Evolutionary conservation across 2,329 filamentous ascomycete species (phyloP).

Genomic region (Lachnellula hyalina): DNA sequence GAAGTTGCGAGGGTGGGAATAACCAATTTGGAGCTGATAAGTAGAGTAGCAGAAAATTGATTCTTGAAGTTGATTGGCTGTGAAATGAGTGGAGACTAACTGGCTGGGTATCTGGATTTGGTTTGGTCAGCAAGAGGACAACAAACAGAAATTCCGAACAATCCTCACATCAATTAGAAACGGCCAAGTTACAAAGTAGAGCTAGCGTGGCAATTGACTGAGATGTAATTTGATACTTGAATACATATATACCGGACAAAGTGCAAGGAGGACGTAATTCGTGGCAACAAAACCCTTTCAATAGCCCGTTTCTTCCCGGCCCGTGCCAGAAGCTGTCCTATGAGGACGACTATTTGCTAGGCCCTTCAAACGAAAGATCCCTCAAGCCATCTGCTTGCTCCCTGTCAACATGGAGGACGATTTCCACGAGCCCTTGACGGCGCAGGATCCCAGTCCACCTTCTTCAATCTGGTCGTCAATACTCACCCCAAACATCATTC

Average conservation of each 20-base stretch:
- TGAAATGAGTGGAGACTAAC: background rate
- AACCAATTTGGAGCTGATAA: background rate
- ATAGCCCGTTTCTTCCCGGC: no score
- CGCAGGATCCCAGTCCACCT: background rate
- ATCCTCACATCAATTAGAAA: background rate
- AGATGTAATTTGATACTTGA: background rate
- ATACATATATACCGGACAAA: background rate
- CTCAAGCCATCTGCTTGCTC: background rate
- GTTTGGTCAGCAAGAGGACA: background rate
- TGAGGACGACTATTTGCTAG: no score
- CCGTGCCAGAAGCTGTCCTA: no score
- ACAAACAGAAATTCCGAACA: background rate
- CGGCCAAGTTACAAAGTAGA: background rate
- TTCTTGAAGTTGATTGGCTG: background rate
- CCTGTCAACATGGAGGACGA: background rate
- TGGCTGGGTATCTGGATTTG: background rate
- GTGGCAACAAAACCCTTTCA: background rate
- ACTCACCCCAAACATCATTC: constrained; percentile 7
- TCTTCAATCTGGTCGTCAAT: background rate
- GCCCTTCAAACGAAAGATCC: background rate
- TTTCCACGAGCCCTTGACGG: background rate
- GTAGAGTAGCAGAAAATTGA: background rate
- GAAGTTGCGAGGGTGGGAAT: background rate
- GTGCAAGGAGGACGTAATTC: background rate
- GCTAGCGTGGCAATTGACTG: no score